A percentile compares a stretch with the other conserved stretches of the same genome.
Evolutionary conservation across 805 yeast species (phyloP).

Genomic region (Kuraishia capsulata): DNA sequence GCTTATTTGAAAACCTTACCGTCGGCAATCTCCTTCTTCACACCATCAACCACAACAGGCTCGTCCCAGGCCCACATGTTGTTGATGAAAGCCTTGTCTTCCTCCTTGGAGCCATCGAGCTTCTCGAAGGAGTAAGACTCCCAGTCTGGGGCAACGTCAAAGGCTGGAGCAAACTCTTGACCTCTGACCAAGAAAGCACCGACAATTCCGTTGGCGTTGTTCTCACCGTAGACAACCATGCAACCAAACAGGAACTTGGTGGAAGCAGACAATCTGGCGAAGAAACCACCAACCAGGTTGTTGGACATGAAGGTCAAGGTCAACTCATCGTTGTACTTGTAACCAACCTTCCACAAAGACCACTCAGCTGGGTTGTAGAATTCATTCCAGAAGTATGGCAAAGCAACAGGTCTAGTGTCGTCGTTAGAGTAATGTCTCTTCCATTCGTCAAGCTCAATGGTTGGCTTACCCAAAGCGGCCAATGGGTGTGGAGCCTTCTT

Average conservation of each 20-base stretch:
- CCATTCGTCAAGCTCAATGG: slow-evolving; percentile 79
- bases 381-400: slow-evolving; percentile 96
- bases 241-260: slow-evolving; percentile 91
- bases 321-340: slow-evolving; percentile 97
- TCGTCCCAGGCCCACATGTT: slow-evolving; percentile 98
- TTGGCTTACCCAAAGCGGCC: slow-evolving; percentile 67
- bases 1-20: slow-evolving; percentile 93
- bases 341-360: slow-evolving; percentile 91
- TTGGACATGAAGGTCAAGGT: slow-evolving; percentile 96
- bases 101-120: slow-evolving; percentile 72
- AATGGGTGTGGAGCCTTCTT: slow-evolving; percentile 91
- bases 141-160: slow-evolving; percentile 99
- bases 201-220: slow-evolving; percentile 95
- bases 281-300: slow-evolving; percentile 97
- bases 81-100: slow-evolving; percentile 70
- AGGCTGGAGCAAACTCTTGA: slow-evolving; percentile 83
- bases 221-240: slow-evolving; percentile 94
- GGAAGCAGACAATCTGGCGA: slow-evolving; percentile 88
- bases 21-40: slow-evolving; percentile 81
- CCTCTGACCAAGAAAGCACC: slow-evolving; percentile 97
- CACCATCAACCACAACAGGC: slow-evolving; percentile 77
- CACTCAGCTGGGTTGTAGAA: slow-evolving; percentile 87
- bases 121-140: slow-evolving; percentile 83
- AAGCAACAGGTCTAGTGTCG: slow-evolving; percentile 88
- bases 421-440: slow-evolving; percentile 95